Evolutionary conservation across 805 yeast genomes (phyloP).

Genomic region (Osmozyma mogii): DNA sequence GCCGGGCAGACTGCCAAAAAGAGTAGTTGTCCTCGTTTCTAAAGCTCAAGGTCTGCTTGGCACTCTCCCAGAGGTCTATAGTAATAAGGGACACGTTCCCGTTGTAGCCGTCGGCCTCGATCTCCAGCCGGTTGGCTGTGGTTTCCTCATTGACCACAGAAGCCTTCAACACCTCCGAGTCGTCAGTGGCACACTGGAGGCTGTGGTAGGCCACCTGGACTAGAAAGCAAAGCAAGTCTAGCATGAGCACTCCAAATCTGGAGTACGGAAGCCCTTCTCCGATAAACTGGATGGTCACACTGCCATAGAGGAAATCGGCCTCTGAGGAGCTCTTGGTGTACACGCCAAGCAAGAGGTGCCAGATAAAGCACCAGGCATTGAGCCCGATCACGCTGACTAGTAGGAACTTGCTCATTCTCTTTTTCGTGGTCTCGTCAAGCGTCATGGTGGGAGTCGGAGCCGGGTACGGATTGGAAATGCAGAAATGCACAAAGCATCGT

Average conservation of each 20-base stretch:
- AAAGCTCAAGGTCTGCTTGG: conserved; percentile 3
- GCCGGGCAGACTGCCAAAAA: too few species aligned
- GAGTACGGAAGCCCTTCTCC: conserved; percentile 29
- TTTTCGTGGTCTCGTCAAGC: conserved; percentile 19
- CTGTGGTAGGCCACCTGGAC: conserved; percentile 26
- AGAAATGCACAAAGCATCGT: conserved; percentile 21
- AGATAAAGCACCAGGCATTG: conserved; percentile 17
- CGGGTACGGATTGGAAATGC: conserved; percentile 24
- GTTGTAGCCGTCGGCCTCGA: conserved; percentile 30
- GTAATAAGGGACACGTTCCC: conserved; percentile 28
- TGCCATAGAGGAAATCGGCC: conserved; percentile 23
- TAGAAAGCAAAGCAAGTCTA: conserved; percentile 19
- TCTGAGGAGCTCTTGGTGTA: conserved; percentile 10
- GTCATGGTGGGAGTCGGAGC: conserved; percentile 6
- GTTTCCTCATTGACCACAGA: conserved; percentile 4
- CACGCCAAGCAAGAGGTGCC: conserved; percentile 23
- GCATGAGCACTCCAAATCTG: conserved; percentile 17
- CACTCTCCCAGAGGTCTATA: conserved; percentile 16
- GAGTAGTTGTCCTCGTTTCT: too few species aligned
- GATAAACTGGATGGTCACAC: conserved; percentile 28
- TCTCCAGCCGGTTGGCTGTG: conserved; percentile 11
- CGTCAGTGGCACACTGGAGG: conserved; percentile 26
- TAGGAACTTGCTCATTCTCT: conserved; percentile 20
- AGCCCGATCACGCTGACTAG: conserved; percentile 16
- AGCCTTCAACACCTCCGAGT: conserved; percentile 18